Evolutionary conservation across 2,329 filamentous ascomycete genomes (phyloP), one percentile per base, ranked within the genome.

Genomic region (Ophiognomonia clavigignenti-juglandacearum): DNA sequence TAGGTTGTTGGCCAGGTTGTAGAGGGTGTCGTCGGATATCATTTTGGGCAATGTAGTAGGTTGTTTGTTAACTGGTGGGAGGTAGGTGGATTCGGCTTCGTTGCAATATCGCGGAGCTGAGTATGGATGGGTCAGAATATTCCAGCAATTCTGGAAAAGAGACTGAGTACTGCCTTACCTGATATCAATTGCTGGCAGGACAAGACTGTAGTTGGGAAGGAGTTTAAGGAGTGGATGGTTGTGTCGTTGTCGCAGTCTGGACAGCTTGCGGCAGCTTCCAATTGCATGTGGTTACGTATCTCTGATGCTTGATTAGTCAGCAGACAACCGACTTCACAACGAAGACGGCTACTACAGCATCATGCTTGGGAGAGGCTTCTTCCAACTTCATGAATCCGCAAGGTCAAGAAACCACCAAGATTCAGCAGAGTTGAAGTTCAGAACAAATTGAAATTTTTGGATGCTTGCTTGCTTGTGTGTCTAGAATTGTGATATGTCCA

Each of bases 1-100:
- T 51, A 98, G 86, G 66, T 96, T 92, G 66, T 97, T 83, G 66
- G 93, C 91, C 24, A 98, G 81, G 53, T 80, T 80, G 77, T 97
- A 96, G 60, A 98, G 84, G 56, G 93, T 84, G 66, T 78, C 74
- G 81, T 98, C 93, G 65, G 91, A 86, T 65, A 98, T 97, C 93
- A 98, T 98, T 40, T 60, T 87, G 73, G 61, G 52, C n/a, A n/a
- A n/a, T 31, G 26, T 19, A 35, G 18, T 23, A n/a, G 3, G 9
- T n/a, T 34, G 4, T 39, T 4, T 35, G n/a, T n/a, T n/a, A n/a
- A n/a, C n/a, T n/a, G n/a, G n/a, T 13, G 6, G 29, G 6, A 32
- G 34, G 34, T 27, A 20, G 22, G 14, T 26, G 20, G n/a, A 23
- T 11, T 31, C n/a, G n/a, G n/a, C n/a, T n/a, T n/a, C n/a, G n/a